Base-by-base conservation (phyloP, 2,329 filamentous ascomycete genomes). In the Aspergillus spinulosporus region DNA sequence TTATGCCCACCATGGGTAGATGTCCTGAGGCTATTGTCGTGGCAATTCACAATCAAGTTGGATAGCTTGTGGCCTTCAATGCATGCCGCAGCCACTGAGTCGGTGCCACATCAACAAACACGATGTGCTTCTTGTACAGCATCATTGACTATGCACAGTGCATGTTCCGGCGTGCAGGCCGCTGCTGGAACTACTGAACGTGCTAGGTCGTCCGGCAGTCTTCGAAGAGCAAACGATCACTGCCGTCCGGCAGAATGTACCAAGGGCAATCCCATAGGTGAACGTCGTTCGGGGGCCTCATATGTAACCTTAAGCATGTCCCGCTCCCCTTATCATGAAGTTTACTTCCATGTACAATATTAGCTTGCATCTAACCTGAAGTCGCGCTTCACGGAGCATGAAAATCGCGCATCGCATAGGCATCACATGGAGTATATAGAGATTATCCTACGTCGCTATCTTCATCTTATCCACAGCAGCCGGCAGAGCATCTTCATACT, bases 391-490 rank as follows among this genome's bases (percentile, higher is more conserved):
- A 21, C 21, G 21, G 21, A 21, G 21, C 21, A 21, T 21, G n/a
- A n/a, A n/a, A n/a, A n/a, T n/a, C n/a, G n/a, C 21, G 21, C 21
- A 21, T 21, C 21, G 21, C 21, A 21, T 21, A 21, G 21, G 21
- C 21, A 21, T 21, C 21, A 21, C 21, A 21, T 21, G 21, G 21
- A 21, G 21, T 21, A 21, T 21, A 21, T 21, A 21, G 21, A 21
- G 36, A 45, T 14, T 53, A 31, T 40, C 37, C 58, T 66, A 82
- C 56, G 83, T 84, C 63, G 84, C 82, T 52, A 95, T 82, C 73
- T 89, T 88, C 63, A 95, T 79, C 72, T 87, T 89, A 61, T 88
- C 85, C 58, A 93, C 75, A 34, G 80, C 74, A 39, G 80, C 74
- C 26, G 81, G 80, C 59, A 80, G 71, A 47, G 82, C 80, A 40